Conservation (phyloP, 805 yeast species). For the Candida jianshihensis region DNA sequence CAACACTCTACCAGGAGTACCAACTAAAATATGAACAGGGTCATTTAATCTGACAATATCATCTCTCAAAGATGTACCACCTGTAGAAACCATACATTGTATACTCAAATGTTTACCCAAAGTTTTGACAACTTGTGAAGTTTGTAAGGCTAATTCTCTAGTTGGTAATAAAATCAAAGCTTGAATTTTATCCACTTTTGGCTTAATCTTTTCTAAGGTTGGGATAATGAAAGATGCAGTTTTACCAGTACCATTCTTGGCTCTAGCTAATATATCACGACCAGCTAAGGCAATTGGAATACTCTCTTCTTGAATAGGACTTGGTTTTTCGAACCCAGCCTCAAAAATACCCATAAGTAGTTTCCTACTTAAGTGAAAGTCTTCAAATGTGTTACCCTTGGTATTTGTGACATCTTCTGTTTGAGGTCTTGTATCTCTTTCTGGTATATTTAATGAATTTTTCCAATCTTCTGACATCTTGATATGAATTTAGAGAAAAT, state of each 20-base stretch:
- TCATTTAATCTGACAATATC: conserved; percentile 91
- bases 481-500: background rate
- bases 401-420: conserved; percentile 93
- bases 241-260: conserved; percentile 98
- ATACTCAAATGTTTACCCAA: conserved; percentile 89
- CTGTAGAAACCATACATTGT: conserved; percentile 96
- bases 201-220: conserved; percentile 79
- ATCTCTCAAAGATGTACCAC: conserved; percentile 92
- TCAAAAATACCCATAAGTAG: conserved; percentile 97
- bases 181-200: conserved; percentile 78
- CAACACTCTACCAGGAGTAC: conserved; percentile 95
- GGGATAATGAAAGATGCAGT: conserved; percentile 98
- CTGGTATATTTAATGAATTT: conserved; percentile 63
- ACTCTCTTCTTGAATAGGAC: conserved; percentile 96
- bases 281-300: conserved; percentile 95
- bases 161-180: conserved; percentile 94
- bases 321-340: conserved; percentile 97
- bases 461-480: conserved; percentile 63
- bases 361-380: conserved; percentile 85
- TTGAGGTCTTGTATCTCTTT: conserved; percentile 88
- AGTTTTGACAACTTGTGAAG: conserved; percentile 94
- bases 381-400: conserved; percentile 87
- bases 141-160: conserved; percentile 94
- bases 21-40: conserved; percentile 90
- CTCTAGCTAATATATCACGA: conserved; percentile 93